Conservation (phyloP, 345 rosid species). For the Bruguiera parviflora region DNA sequence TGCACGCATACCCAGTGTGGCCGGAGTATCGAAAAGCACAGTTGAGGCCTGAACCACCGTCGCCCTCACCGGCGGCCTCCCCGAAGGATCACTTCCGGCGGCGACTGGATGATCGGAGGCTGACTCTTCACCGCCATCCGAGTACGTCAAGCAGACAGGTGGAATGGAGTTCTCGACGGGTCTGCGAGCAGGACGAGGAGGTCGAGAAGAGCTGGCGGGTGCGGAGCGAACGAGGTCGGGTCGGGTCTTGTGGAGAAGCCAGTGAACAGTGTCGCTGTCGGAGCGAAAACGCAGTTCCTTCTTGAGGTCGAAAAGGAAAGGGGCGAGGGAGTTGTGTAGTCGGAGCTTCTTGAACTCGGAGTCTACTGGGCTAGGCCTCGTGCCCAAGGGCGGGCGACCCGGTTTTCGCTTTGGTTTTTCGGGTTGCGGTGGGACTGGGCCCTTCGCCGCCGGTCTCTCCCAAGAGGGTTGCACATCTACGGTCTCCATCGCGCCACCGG, state of each 20-base stretch:
- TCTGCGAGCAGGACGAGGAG: too few relatives aligned
- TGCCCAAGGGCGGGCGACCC: neutral
- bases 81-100: neutral
- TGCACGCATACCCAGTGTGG: conserved; percentile 18
- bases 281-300: conserved; percentile 14
- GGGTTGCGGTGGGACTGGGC: neutral
- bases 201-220: neutral
- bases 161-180: too few relatives aligned
- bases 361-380: neutral
- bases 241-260: conserved; percentile 23
- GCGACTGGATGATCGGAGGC: neutral
- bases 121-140: neutral
- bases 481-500: neutral
- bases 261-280: conserved; percentile 4
- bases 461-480: neutral
- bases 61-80: conserved; percentile 7
- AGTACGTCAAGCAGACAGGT: conserved; percentile 9
- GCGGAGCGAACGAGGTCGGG: conserved; percentile 12
- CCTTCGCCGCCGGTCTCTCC: neutral
- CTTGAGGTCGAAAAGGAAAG: conserved; percentile 11
- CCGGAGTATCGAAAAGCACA: conserved; percentile 23
- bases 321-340: neutral
- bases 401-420: neutral
- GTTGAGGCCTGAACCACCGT: conserved; percentile 25
- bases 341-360: conserved; percentile 1